Evolutionary conservation across 768 basidiomycete genomes (phyloP), one percentile per base, ranked within the genome.

Genomic region (Tricholoma terreum): DNA sequence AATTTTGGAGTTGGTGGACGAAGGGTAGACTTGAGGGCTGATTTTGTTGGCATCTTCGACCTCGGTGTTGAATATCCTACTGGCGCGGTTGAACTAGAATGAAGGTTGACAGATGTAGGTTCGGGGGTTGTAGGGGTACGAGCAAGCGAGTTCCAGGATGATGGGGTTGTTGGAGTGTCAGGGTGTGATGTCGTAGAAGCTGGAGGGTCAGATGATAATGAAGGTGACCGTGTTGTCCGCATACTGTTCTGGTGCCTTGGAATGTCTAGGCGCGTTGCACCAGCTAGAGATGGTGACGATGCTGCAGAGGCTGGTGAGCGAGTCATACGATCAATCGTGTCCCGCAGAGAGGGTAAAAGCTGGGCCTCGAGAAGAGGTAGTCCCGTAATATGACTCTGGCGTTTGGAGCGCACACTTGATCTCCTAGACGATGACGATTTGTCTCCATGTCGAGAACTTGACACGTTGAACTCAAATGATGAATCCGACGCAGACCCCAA

Each of bases 271-370:
- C 55, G 57, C 33, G 53, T 54, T 55, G 42, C 30, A 35, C 46
- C 52, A 48, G 10, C 56, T 33, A 27, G 17, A 31, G 33, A 27
- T 49, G 55, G 34, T 14, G 56, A 49, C 9, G 62, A 31, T 10
- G 60, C 57, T 58, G 56, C 54, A 55, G 70, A 70, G 38, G 75
- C 75, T 1, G 83, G 81, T 12, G 78, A 73, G 52, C 79, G 74
- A 2, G 89, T 90, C 89, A 90, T 91, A 46, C 83, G 80, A 62
- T 86, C 81, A 35, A 91, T 79, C 0, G 89, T 91, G 55, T 90
- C 88, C 40, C 82, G 77, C 34, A 91, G 73, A 15, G 87, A 85
- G 8, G 89, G 89, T 35, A 90, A 68, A 4, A 90, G 74, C 24
- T 87, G 81, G 0, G 82, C 73, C 60, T 91, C 88, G 30, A 89